phyloP scores from a whole-genome alignment of 2,329 filamentous ascomycete species.

The Pyrenochaeta sp. region DNA sequence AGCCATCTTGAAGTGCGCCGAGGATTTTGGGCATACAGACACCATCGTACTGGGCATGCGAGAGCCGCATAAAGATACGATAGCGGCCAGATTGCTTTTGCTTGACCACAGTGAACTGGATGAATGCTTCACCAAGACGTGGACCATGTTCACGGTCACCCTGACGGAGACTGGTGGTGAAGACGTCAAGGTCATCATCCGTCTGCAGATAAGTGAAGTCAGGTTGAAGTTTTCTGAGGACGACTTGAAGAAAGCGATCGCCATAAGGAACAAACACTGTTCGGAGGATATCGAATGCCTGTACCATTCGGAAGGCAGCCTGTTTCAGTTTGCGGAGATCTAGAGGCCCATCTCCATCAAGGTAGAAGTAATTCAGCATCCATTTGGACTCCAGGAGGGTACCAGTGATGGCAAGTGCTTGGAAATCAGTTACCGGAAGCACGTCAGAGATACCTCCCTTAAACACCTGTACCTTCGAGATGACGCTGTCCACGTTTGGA shows the following conservation, averaged over 20 bases:
- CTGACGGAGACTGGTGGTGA: slow-evolving; percentile 38
- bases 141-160: slow-evolving; percentile 41
- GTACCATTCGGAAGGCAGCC: slow-evolving; percentile 39
- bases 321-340: slow-evolving; percentile 45
- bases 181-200: slow-evolving; percentile 38
- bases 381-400: slow-evolving; percentile 44
- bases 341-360: slow-evolving; percentile 39
- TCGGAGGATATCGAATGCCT: slow-evolving; percentile 45
- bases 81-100: slow-evolving; percentile 39
- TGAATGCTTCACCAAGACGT: slow-evolving; percentile 40
- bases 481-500: slow-evolving; percentile 45
- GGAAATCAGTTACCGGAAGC: slow-evolving; percentile 45
- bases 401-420: slow-evolving; percentile 44
- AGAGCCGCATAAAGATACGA: slow-evolving; percentile 44
- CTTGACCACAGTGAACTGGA: slow-evolving; percentile 42
- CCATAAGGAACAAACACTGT: slow-evolving; percentile 47
- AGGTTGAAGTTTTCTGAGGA: slow-evolving; percentile 40
- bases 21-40: slow-evolving; percentile 43
- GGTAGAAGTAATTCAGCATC: slow-evolving; percentile 49
- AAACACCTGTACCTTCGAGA: slow-evolving; percentile 47
- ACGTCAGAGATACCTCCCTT: slow-evolving; percentile 46
- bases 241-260: slow-evolving; percentile 45
- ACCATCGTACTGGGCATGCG: slow-evolving; percentile 48
- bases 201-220: slow-evolving; percentile 44
- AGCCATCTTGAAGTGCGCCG: slow-evolving; percentile 36